A percentile compares a stretch with the other conserved stretches of the same genome.
Evolutionary conservation across 805 yeast species (phyloP).

Genomic region (Spencermartinsiella europaea): DNA sequence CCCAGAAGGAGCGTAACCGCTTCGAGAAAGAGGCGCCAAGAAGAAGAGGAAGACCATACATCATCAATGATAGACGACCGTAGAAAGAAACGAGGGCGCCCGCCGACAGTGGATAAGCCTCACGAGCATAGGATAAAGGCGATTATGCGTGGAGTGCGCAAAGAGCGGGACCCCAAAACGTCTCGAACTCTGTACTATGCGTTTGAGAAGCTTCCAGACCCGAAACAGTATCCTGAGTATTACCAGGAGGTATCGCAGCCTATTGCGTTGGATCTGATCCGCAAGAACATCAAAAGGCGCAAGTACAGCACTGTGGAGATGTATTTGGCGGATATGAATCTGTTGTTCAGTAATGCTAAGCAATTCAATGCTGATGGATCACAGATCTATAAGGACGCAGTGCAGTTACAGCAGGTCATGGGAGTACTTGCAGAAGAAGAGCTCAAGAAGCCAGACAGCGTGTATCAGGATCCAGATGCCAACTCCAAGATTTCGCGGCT

Average conservation of each 20-base stretch:
- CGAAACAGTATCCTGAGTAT: constrained; percentile 48
- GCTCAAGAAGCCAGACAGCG: constrained; percentile 75
- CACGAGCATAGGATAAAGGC: constrained; percentile 89
- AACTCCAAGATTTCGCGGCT: constrained; percentile 65
- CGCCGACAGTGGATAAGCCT: constrained; percentile 86
- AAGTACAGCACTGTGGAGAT: constrained; percentile 70
- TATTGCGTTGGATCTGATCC: constrained; percentile 43
- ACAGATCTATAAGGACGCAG: constrained; percentile 56
- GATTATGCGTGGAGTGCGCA: constrained; percentile 74
- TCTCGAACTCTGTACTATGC: constrained; percentile 47
- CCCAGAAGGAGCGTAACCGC: constrained; percentile 23
- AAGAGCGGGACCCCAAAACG: constrained; percentile 52
- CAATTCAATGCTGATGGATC: constrained; percentile 55
- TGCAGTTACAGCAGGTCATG: constrained; percentile 56
- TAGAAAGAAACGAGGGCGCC: constrained; percentile 75
- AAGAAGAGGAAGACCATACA: constrained; percentile 30
- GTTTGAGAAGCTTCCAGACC: constrained; percentile 81
- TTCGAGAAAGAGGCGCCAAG: constrained; percentile 20
- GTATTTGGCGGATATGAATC: constrained; percentile 70
- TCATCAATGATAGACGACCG: constrained; percentile 32
- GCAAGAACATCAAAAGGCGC: constrained; percentile 79
- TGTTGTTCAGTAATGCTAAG: constrained; percentile 71
- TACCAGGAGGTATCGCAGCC: constrained; percentile 39
- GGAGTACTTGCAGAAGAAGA: constrained; percentile 57
- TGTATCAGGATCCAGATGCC: constrained; percentile 44